Evolutionary conservation across 305 asterid genomes (phyloP).

Genomic region (Fraxinus dipetala): DNA sequence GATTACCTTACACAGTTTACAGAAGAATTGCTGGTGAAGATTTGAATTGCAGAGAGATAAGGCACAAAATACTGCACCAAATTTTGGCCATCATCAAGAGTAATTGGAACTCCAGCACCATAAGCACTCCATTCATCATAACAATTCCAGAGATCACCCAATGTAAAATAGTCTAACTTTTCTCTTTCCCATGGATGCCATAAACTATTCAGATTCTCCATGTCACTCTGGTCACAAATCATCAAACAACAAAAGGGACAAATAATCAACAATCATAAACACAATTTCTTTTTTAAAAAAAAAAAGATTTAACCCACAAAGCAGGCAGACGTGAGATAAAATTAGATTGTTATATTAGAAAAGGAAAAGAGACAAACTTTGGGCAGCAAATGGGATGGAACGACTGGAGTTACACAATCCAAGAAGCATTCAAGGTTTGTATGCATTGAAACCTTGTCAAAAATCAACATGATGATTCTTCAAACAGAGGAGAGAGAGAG

Average conservation of each 20-base stretch:
- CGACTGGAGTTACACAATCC: slow-evolving; percentile 76
- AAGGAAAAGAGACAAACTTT: slow-evolving; percentile 44
- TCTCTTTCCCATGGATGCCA: slow-evolving; percentile 97
- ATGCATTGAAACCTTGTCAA: slow-evolving; percentile 56
- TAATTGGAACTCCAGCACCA: slow-evolving; percentile 84
- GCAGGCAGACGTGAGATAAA: not conserved
- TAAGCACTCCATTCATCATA: slow-evolving; percentile 94
- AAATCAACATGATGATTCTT: slow-evolving; percentile 45
- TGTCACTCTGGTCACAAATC: slow-evolving; percentile 58
- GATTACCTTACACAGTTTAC: slow-evolving; percentile 64
- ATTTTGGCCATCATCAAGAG: slow-evolving; percentile 62
- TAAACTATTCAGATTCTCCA: slow-evolving; percentile 70
- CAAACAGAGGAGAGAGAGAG: slow-evolving; percentile 26
- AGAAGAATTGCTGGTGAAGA: slow-evolving; percentile 75
- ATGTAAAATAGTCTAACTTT: slow-evolving; percentile 66
- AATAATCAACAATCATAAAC: not conserved
- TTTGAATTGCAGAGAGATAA: slow-evolving; percentile 91
- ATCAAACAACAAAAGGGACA: not conserved
- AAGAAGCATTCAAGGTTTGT: slow-evolving; percentile 82
- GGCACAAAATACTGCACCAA: slow-evolving; percentile 80
- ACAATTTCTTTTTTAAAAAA: not conserved
- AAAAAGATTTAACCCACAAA: not conserved
- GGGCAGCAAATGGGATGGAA: slow-evolving; percentile 68
- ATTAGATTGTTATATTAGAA: not conserved
- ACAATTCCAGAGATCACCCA: slow-evolving; percentile 86